Evolutionary conservation across 306 rosid species (phyloP).

Genomic region (Trifolium pratense): DNA sequence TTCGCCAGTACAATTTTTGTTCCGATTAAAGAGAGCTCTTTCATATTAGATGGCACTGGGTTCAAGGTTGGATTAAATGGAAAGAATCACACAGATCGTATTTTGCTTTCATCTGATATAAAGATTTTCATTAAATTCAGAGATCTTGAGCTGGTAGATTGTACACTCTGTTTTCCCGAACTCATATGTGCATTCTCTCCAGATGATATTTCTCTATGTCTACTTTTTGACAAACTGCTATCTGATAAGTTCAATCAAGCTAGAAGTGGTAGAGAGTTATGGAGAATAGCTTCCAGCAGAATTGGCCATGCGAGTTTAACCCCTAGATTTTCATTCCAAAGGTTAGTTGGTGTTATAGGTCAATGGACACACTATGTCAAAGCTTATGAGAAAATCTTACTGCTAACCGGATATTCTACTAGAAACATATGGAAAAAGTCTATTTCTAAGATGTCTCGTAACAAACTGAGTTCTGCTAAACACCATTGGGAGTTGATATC

Average conservation of each 20-base stretch:
- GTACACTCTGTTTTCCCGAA: conserved; percentile 67
- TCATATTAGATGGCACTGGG: conserved; percentile 52
- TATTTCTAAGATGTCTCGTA: conserved; percentile 52
- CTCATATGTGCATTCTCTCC: conserved; percentile 62
- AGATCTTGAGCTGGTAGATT: conserved; percentile 60
- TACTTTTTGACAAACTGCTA: conserved; percentile 54
- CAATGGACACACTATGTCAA: conserved; percentile 79
- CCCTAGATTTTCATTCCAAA: conserved; percentile 59
- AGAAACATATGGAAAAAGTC: conserved; percentile 54
- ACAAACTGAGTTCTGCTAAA: conserved; percentile 58
- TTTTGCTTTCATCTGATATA: conserved; percentile 57
- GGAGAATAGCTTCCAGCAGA: conserved; percentile 82
- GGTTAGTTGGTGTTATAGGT: conserved; percentile 56
- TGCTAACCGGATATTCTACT: conserved; percentile 64
- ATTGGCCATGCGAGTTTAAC: conserved; percentile 51
- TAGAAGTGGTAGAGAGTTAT: conserved; percentile 78
- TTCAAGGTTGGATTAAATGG: conserved; percentile 59
- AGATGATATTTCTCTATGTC: conserved; percentile 55
- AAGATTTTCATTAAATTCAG: conserved; percentile 51
- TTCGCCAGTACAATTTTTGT: conserved; percentile 57
- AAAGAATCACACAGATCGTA: conserved; percentile 37
- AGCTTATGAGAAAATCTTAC: conserved; percentile 69
- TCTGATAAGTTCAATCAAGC: conserved; percentile 50
- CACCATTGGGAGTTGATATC: conserved; percentile 66
- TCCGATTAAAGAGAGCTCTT: conserved; percentile 56